A percentile compares a stretch with the other conserved stretches of the same genome.
These are phyloP conservation scores for Moesziomyces antarcticus DNA, from an alignment of 1,284 basidiomycete species.

Conservation along the genomic window DNA sequence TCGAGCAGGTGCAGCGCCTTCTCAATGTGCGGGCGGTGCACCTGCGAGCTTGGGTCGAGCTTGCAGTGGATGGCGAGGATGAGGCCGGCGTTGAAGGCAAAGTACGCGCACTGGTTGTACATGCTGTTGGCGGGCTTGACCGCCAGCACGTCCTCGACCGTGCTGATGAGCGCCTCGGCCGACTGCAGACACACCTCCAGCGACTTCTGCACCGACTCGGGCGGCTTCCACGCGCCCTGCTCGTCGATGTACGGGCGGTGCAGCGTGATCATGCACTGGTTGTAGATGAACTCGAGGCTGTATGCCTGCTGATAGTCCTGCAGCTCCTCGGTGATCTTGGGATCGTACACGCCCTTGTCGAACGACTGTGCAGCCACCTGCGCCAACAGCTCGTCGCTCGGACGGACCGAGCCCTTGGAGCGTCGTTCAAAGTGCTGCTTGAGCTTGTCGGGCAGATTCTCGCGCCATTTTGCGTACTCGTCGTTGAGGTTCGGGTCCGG, in stretches of 20 bases:
- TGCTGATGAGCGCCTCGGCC: conserved; percentile 50
- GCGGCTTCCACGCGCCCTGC: conserved; percentile 50
- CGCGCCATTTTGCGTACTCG: conserved; percentile 49
- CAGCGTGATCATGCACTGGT: conserved; percentile 52
- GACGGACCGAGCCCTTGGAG: conserved; percentile 34
- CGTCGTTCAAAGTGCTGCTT: conserved; percentile 43
- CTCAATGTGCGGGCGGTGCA: conserved; percentile 54
- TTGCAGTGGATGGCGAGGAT: conserved; percentile 55
- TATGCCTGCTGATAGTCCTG: conserved; percentile 51
- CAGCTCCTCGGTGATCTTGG: conserved; percentile 41
- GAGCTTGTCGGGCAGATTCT: conserved; percentile 44
- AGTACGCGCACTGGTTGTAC: conserved; percentile 52
- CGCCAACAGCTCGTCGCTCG: conserved; percentile 26
- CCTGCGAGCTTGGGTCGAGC: conserved; percentile 40
- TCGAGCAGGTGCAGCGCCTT: conserved; percentile 52
- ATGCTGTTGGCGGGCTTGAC: conserved; percentile 39
- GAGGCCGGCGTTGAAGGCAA: conserved; percentile 54
- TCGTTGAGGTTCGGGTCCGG: conserved; percentile 44
- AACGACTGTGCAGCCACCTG: conserved; percentile 30
- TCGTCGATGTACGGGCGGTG: conserved; percentile 58
- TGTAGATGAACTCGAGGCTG: conserved; percentile 52
- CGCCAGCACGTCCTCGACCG: conserved; percentile 46
- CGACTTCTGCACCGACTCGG: conserved; percentile 51
- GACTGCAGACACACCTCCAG: conserved; percentile 53
- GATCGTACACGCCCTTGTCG: conserved; percentile 35